Percentiles rank a stretch among this genome's conserved stretches.
Evolutionary conservation across 208 protist species (phyloP).

Genomic region (Crithidia bombi): DNA sequence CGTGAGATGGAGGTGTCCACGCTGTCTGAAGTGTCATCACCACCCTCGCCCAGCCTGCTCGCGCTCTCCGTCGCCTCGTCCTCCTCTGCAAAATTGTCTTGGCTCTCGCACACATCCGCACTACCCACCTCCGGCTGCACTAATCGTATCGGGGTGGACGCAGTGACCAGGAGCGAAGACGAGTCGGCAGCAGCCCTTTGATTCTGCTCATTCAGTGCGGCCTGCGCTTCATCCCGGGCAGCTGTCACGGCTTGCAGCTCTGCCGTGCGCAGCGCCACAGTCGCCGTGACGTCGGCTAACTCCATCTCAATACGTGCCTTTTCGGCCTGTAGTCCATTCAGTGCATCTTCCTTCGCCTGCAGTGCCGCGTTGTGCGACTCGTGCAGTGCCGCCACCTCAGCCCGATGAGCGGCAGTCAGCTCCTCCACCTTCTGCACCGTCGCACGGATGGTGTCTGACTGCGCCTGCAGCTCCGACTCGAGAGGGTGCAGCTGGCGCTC

Average conservation of each 20-base stretch:
- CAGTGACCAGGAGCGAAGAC: background rate
- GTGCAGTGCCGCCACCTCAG: constrained; percentile 11
- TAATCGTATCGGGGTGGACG: constrained; percentile 8
- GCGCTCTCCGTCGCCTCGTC: constrained; percentile 1
- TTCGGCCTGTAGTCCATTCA: constrained; percentile 1
- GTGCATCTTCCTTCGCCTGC: constrained; percentile 7
- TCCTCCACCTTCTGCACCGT: constrained; percentile 24
- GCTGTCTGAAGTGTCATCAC: constrained; percentile 4
- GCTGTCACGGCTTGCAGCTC: constrained; percentile 12
- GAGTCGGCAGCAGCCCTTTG: constrained; percentile 6
- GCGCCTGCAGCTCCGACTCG: constrained; percentile 22
- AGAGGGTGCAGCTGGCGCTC: constrained; percentile 18
- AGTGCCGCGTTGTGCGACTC: background rate
- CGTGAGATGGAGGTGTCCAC: constrained; percentile 5
- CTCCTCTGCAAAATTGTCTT: background rate
- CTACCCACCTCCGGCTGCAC: background rate
- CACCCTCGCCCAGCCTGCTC: background rate
- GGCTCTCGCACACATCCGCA: background rate
- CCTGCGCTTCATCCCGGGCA: constrained; percentile 5
- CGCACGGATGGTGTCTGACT: constrained; percentile 13
- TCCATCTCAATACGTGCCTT: constrained; percentile 10
- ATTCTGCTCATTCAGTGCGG: background rate
- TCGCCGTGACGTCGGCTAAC: constrained; percentile 2
- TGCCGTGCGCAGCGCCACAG: constrained; percentile 2
- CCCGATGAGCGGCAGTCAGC: constrained; percentile 8